Evolutionary conservation across 257 asterid species (phyloP), one percentile per base, ranked within the genome.

Genomic region (Solanum sejunctum): DNA sequence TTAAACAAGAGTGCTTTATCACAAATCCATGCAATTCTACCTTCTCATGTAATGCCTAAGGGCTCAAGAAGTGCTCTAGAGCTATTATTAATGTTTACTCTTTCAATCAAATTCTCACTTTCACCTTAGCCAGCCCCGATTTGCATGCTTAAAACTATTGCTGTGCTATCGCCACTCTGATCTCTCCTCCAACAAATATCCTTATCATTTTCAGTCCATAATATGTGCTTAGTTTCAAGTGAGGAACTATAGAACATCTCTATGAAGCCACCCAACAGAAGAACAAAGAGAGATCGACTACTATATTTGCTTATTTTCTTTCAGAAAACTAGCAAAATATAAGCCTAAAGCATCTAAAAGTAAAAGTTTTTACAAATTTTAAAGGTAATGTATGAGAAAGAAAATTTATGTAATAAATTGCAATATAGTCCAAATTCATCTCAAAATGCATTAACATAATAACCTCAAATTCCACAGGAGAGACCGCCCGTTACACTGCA

Each of bases 381-480:
- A 1, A 23, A 23, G 63, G 82, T 77, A 78, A 77, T 52, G 82
- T 52, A 51, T 16, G 47, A 78, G 64, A 26, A 26, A 78, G 47
- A 78, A 52, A 78, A 15, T 23, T 55, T 26, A 26, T 77, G 20
- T 9, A 52, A 26, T 77, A 77, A 77, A 26, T 77, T 77, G 82
- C 2, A 26, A 82, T 23, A 11, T 26, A n/a, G 43, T 61, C 84
- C 28, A 82, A 56, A 61, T n/a, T 66, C 21, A 61, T 82, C 49
- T 58, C 23, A 82, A 32, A 82, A 23, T 15, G 57, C 49, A 45
- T 4, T 63, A 47, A 82, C 41, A 45, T 26, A 61, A 82, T 83
- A 85, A 96, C 99, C 99, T 96, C 90, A 96, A 91, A 89, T 96
- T 98, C 95, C 95, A 91, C 77, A 95, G 79, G 88, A 96, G 94